Base-by-base conservation (phyloP, 305 asterid species). In the Plantago lanceolata region DNA sequence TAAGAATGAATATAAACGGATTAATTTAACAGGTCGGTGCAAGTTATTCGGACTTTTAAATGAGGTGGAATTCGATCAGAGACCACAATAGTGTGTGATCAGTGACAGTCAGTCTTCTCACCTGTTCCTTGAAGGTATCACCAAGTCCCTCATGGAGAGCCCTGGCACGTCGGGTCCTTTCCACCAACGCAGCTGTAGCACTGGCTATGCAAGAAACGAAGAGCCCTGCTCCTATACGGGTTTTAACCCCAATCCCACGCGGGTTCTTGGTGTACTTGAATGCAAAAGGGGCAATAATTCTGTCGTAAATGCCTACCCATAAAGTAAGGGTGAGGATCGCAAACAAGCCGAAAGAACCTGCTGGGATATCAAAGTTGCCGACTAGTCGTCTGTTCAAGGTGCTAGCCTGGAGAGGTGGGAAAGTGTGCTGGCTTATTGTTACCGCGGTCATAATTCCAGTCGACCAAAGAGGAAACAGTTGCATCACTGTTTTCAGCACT, bases 391-490 rank as follows among this genome's bases (percentile, higher is more conserved):
- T 59, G 72, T 89, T 79, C 68, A 86, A 16, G 11, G 87, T 79
- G 43, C 2, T 37, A 51, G 96, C 96, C 57, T 81, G 95, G 64
- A 86, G 74, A 44, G 82, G 75, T 19, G 85, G 81, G 53, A 86
- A 84, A 0, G 86, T 13, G 64, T 76, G 80, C 48, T 89, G 95
- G 77, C 75, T 83, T 17, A 83, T 69, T 48, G 81, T 78, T 0
- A 84, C 78, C 12, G 76, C 78, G 28, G 82, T 81, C 56, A 83
- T 78, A 57, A 89, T 81, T 59, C 89, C 72, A 26, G 90, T 73
- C 7, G 95, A 86, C 95, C 96, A 89, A 5, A 83, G 80, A 14
- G 96, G 96, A 5, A 89, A 61, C 48, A 89, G 69, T 54, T 76
- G 64, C 61, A 86, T 73, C 0, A 89, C 75, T 0, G 85, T 24